phyloP scores from a whole-genome alignment of 257 asterid genomes.

The Perilla frutescens region DNA sequence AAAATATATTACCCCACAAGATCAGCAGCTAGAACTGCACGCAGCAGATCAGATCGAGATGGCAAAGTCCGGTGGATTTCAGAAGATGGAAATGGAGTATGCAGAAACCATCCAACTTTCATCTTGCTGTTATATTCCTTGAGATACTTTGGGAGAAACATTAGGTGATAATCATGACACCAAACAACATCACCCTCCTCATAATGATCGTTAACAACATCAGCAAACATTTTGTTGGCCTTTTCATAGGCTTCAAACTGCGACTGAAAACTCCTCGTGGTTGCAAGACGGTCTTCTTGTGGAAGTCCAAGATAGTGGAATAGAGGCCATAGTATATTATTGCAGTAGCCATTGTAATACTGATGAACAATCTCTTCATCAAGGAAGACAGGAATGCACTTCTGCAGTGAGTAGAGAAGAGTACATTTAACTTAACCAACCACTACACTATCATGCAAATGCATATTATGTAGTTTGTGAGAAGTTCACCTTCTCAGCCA shows the following conservation, averaged over 20 bases:
- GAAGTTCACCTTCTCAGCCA: constrained; percentile 78
- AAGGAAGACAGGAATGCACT: constrained; percentile 93
- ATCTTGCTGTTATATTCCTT: constrained; percentile 73
- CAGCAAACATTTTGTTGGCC: constrained; percentile 96
- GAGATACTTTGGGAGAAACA: constrained; percentile 89
- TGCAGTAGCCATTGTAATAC: constrained; percentile 95
- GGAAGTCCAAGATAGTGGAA: constrained; percentile 96
- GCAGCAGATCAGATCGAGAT: constrained; percentile 82
- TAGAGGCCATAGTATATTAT: constrained; percentile 90
- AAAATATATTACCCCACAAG: constrained; percentile 73
- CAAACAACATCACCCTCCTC: constrained; percentile 94
- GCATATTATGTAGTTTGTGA: neutral
- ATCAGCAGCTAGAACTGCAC: constrained; percentile 90
- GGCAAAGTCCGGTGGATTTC: constrained; percentile 96
- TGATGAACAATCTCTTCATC: constrained; percentile 93
- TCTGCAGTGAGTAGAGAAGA: constrained; percentile 49
- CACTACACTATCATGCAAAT: constrained; percentile 19
- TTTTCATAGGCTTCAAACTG: constrained; percentile 86
- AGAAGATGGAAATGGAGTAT: constrained; percentile 96
- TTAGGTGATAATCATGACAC: constrained; percentile 97
- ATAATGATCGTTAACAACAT: constrained; percentile 76
- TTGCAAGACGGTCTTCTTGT: constrained; percentile 92
- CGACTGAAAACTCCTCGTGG: constrained; percentile 92
- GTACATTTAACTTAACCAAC: constrained; percentile 1
- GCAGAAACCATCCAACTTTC: constrained; percentile 98